Evolutionary conservation across 352 stramenopile genomes (phyloP).

Genomic region (Discostella stelligera): DNA sequence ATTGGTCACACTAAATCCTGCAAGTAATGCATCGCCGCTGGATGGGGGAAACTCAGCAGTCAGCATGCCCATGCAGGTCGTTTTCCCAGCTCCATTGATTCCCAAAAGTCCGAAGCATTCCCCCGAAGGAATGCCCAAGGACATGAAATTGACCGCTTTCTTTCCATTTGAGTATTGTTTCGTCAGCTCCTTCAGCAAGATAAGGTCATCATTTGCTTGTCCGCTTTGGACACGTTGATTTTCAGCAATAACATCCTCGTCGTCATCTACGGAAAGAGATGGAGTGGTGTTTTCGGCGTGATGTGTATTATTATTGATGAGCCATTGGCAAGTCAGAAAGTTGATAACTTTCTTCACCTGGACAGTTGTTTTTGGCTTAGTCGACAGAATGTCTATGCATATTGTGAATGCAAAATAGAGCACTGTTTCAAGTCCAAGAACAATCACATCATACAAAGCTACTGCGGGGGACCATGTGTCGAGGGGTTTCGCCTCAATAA

Average conservation of each 20-base stretch:
- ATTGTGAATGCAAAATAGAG: conserved; percentile 69
- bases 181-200: conserved; percentile 85
- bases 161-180: conserved; percentile 81
- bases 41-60: conserved; percentile 85
- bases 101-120: conserved; percentile 84
- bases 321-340: conserved; percentile 33
- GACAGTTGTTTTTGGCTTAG: conserved; percentile 54
- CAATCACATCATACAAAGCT: conserved; percentile 70
- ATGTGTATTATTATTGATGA: conserved; percentile 13
- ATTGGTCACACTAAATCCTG: conserved; percentile 71
- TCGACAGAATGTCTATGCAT: conserved; percentile 69
- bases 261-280: conserved; percentile 44
- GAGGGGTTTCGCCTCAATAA: conserved; percentile 41
- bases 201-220: conserved; percentile 67
- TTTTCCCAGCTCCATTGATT: conserved; percentile 84
- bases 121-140: conserved; percentile 75
- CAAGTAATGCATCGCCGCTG: conserved; percentile 81
- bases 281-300: conserved; percentile 18
- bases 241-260: conserved; percentile 73
- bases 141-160: conserved; percentile 76
- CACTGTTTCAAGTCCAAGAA: conserved; percentile 62
- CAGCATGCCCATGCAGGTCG: conserved; percentile 86
- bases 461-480: conserved; percentile 56
- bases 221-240: conserved; percentile 61
- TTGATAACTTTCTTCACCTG: conserved; percentile 50